These are phyloP conservation scores for Mucor circinelloides DNA, from an alignment of 371 early-diverging fungal species.

Conservation along the genomic window DNA sequence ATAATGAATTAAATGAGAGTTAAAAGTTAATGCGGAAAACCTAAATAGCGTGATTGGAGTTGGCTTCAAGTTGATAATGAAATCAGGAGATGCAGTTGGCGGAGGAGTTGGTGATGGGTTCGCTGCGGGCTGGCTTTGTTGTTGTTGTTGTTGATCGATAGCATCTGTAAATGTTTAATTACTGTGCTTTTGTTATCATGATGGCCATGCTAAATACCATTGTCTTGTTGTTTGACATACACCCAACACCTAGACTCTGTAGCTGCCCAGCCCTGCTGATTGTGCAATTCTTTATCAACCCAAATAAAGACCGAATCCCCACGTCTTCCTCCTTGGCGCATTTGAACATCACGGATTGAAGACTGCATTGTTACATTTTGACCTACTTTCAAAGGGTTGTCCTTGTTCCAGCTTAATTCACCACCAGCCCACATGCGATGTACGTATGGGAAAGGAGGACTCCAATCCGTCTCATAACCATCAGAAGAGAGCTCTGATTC, in stretches of 20 bases:
- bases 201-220: neutral
- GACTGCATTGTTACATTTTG: slow-evolving; percentile 58
- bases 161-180: neutral
- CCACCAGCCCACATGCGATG: slow-evolving; percentile 88
- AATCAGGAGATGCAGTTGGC: slow-evolving; percentile 37
- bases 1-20: slow-evolving; percentile 83
- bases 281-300: slow-evolving; percentile 58
- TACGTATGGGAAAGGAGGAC: slow-evolving; percentile 71
- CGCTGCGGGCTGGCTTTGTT: neutral
- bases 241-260: slow-evolving; percentile 70
- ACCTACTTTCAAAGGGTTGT: slow-evolving; percentile 67
- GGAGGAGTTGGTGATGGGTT: neutral
- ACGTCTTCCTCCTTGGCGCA: slow-evolving; percentile 48
- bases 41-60: slow-evolving; percentile 73
- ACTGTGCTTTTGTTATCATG: too few species aligned
- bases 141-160: neutral
- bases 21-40: slow-evolving; percentile 83
- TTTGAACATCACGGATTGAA: slow-evolving; percentile 49
- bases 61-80: slow-evolving; percentile 53
- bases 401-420: slow-evolving; percentile 57
- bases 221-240: slow-evolving; percentile 48
- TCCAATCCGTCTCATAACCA: slow-evolving; percentile 71
- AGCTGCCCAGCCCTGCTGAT: slow-evolving; percentile 63
- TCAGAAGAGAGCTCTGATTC: slow-evolving; percentile 71
- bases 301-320: slow-evolving; percentile 71